Evolutionary conservation across 306 rosid species (phyloP).

Genomic region (Hylodesmum podocarpum): DNA sequence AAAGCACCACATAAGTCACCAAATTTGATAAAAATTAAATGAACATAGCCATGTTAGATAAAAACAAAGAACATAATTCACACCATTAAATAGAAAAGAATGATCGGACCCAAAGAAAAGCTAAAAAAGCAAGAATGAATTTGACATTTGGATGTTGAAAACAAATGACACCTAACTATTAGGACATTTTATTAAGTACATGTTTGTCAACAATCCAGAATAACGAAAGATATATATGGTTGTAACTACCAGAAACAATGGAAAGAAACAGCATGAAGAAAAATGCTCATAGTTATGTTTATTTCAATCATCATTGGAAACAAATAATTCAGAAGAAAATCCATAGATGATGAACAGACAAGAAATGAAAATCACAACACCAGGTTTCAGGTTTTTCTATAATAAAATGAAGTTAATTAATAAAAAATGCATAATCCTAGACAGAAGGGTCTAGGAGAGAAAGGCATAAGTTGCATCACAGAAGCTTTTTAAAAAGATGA

Average conservation of each 20-base stretch:
- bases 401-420: neutral
- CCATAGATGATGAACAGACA: neutral
- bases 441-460: neutral
- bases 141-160: neutral
- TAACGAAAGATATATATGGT: neutral
- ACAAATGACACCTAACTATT: constrained; percentile 1
- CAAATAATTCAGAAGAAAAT: neutral
- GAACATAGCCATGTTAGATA: neutral
- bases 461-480: neutral
- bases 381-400: neutral
- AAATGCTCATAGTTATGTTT: neutral
- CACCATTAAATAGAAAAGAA: constrained; percentile 1
- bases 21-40: constrained; percentile 30
- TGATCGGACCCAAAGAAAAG: neutral
- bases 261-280: constrained; percentile 1
- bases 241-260: neutral
- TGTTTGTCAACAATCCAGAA: constrained; percentile 9
- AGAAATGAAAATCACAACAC: neutral
- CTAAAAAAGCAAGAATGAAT: neutral
- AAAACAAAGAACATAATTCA: constrained; percentile 2
- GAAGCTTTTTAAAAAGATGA: neutral
- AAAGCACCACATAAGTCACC: neutral
- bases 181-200: neutral
- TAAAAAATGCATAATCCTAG: neutral
- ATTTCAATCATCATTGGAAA: neutral